Percentiles rank a stretch among this genome's conserved stretches.
These are phyloP conservation scores for Xylaria sp. DNA, from an alignment of 2,329 filamentous ascomycete species.

Conservation along the genomic window DNA sequence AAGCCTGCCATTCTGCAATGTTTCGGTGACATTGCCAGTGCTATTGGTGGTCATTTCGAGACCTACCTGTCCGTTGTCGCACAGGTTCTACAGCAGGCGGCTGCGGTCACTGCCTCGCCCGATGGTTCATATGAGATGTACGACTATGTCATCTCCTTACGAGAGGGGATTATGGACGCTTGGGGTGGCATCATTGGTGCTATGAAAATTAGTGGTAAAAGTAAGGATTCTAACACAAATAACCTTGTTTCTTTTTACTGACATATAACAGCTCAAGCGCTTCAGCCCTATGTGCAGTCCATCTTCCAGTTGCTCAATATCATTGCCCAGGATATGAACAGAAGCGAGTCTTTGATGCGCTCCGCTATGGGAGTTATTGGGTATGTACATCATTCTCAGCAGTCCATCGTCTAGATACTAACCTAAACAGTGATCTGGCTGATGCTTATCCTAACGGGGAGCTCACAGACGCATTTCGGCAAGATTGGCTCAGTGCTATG, in stretches of 20 bases:
- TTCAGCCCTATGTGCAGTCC: slow-evolving; percentile 81
- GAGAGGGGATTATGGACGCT: slow-evolving; percentile 98
- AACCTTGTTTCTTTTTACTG: slow-evolving; percentile 39
- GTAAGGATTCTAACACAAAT: slow-evolving; percentile 57
- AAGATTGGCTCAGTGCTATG: slow-evolving; percentile 89
- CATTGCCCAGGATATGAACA: slow-evolving; percentile 83
- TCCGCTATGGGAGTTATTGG: slow-evolving; percentile 98
- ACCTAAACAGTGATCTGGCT: slow-evolving; percentile 80
- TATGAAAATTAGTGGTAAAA: slow-evolving; percentile 84
- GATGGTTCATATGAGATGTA: slow-evolving; percentile 95
- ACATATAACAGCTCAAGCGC: slow-evolving; percentile 66
- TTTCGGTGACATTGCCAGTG: slow-evolving; percentile 96
- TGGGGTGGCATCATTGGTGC: slow-evolving; percentile 97
- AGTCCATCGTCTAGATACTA: slow-evolving; percentile 2
- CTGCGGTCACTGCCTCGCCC: slow-evolving; percentile 78
- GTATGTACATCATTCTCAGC: slow-evolving; percentile 61
- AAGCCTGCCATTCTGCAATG: slow-evolving; percentile 98
- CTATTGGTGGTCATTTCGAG: slow-evolving; percentile 91
- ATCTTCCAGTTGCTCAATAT: slow-evolving; percentile 89
- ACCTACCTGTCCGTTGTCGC: slow-evolving; percentile 92
- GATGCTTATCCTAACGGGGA: slow-evolving; percentile 94
- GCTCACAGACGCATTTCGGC: slow-evolving; percentile 83
- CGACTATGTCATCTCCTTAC: slow-evolving; percentile 92
- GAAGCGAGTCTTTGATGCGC: slow-evolving; percentile 89
- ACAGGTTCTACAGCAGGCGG: slow-evolving; percentile 92